Percentiles rank a stretch among this genome's conserved stretches.
These are phyloP conservation scores for Ophiostoma quercus DNA, from an alignment of 2,329 filamentous ascomycete species.

Conservation along the genomic window DNA sequence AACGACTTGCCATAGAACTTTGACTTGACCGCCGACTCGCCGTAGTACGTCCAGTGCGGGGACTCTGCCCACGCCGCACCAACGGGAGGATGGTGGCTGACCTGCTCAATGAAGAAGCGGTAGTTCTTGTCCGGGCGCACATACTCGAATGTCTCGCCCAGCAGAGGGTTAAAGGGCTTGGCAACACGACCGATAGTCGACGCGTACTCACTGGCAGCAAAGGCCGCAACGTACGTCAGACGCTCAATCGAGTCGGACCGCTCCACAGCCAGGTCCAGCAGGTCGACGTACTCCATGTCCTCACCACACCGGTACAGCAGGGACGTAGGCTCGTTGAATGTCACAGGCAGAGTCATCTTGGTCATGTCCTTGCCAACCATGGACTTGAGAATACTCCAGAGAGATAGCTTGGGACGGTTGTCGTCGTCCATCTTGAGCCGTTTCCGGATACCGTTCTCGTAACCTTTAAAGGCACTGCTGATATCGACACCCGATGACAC, in stretches of 20 bases:
- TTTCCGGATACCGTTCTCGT: conserved; percentile 79
- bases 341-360: conserved; percentile 97
- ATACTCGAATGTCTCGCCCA: conserved; percentile 97
- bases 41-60: conserved; percentile 94
- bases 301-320: conserved; percentile 90
- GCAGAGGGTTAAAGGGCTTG: conserved; percentile 94
- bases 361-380: conserved; percentile 99
- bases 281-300: conserved; percentile 95
- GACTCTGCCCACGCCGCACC: conserved; percentile 91
- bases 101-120: conserved; percentile 97
- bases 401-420: conserved; percentile 84
- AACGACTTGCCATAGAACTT: conserved; percentile 98
- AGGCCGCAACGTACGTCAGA: conserved; percentile 89
- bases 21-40: conserved; percentile 89
- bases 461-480: conserved; percentile 74
- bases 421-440: conserved; percentile 86
- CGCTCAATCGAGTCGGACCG: conserved; percentile 83
- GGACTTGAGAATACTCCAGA: conserved; percentile 96
- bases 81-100: conserved; percentile 93
- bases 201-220: conserved; percentile 93
- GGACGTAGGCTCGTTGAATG: conserved; percentile 97
- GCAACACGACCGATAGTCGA: conserved; percentile 95
- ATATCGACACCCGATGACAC: conserved; percentile 56
- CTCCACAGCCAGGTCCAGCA: conserved; percentile 83
- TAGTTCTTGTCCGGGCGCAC: conserved; percentile 93